These are phyloP conservation scores for Ganoderma multipileum DNA, from an alignment of 1,284 basidiomycete genomes.

Conservation along the genomic window DNA sequence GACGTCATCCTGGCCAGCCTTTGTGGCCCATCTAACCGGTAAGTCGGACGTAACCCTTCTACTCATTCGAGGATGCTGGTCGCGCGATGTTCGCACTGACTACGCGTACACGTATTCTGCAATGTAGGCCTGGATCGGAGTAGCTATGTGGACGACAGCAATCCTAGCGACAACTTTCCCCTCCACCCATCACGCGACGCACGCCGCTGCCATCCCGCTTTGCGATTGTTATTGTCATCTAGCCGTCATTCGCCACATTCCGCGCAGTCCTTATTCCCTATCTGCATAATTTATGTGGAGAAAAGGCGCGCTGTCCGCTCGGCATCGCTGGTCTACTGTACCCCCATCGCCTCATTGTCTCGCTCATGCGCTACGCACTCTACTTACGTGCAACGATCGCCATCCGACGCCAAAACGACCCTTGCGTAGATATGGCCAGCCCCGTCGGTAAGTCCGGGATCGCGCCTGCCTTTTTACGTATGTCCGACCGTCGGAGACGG, in stretches of 20 bases:
- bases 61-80: neutral
- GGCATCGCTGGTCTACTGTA: conserved; percentile 4
- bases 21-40: neutral
- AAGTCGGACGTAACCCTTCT: neutral
- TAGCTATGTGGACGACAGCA: neutral
- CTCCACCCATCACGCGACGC: neutral
- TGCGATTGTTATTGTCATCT: neutral
- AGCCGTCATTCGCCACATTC: neutral
- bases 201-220: conserved; percentile 9
- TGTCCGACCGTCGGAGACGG: neutral
- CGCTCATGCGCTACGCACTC: neutral
- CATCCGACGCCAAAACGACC: neutral
- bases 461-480: neutral
- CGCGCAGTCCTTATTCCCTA: neutral
- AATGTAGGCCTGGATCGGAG: neutral
- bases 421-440: neutral
- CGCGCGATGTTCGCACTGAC: neutral
- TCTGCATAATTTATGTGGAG: neutral
- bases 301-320: neutral
- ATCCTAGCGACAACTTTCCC: neutral
- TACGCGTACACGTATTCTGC: neutral
- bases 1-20: neutral
- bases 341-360: too few relatives aligned
- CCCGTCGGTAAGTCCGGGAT: neutral
- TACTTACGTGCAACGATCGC: neutral